Conservation (phyloP, 2,329 filamentous ascomycete genomes). For the Albophoma yamanashiensis region DNA sequence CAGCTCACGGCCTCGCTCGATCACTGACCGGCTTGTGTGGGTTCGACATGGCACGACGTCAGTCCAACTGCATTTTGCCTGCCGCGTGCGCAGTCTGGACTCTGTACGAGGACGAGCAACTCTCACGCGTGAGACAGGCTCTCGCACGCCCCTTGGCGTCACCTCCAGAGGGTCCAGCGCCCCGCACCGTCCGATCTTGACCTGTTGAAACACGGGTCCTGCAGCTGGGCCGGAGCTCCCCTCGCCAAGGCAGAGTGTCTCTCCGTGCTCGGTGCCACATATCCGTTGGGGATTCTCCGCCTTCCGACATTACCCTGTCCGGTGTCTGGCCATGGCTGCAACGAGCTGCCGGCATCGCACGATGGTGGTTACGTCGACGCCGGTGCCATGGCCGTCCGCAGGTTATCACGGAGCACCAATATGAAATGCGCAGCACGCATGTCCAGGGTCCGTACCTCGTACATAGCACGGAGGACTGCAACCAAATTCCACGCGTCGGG, state of each 20-base stretch:
- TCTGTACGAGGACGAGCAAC: too few species aligned
- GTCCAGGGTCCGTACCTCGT: not conserved
- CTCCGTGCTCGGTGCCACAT: not conserved
- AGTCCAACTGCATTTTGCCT: not conserved
- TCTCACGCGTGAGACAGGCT: not conserved
- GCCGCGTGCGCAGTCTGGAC: not conserved
- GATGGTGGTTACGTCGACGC: not conserved
- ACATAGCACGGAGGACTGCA: not conserved
- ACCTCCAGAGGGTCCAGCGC: not conserved
- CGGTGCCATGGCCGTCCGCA: not conserved
- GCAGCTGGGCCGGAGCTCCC: not conserved
- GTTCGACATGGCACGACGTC: not conserved
- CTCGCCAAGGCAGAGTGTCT: not conserved
- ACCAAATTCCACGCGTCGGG: not conserved
- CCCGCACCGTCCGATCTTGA: not conserved
- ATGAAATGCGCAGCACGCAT: not conserved
- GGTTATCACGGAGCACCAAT: not conserved
- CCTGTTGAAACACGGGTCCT: not conserved
- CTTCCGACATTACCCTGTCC: not conserved
- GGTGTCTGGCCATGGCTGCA: not conserved
- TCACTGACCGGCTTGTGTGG: not conserved
- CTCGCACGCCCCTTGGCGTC: not conserved
- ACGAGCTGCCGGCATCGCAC: not conserved
- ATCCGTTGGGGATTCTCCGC: not conserved
- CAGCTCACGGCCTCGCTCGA: not conserved